Conservation (phyloP, 2,329 filamentous ascomycete species). For the Fusarium sp. region DNA sequence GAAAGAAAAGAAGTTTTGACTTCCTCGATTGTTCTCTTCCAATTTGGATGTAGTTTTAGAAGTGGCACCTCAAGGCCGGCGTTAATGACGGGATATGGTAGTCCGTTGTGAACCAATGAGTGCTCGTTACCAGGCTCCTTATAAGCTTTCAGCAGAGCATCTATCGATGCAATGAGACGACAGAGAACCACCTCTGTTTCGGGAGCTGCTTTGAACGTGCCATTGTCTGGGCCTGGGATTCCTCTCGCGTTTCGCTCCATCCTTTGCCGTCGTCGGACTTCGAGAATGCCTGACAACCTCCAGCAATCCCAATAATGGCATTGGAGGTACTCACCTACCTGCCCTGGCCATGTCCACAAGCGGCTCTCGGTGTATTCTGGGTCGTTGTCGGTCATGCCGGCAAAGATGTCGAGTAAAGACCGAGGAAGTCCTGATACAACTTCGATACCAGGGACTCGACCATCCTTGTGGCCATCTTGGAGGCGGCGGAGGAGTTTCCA, state of each 20-base stretch:
- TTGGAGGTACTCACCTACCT: conserved; percentile 44
- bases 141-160: conserved; percentile 42
- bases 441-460: conserved; percentile 29
- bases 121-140: conserved; percentile 41
- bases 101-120: conserved; percentile 39
- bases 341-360: conserved; percentile 42
- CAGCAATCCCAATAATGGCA: conserved; percentile 46
- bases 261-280: conserved; percentile 40
- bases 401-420: conserved; percentile 43
- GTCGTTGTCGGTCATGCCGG: conserved; percentile 36
- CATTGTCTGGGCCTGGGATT: not conserved
- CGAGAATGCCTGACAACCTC: conserved; percentile 41
- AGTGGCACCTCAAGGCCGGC: conserved; percentile 42
- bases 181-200: conserved; percentile 39
- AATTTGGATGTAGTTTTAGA: conserved; percentile 26
- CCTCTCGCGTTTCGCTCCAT: conserved; percentile 26
- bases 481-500: conserved; percentile 44
- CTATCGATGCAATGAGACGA: conserved; percentile 43
- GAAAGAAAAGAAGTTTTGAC: conserved; percentile 26
- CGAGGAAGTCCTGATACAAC: conserved; percentile 42
- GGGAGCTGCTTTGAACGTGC: not conserved
- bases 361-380: conserved; percentile 39
- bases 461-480: conserved; percentile 30
- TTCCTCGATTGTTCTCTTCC: conserved; percentile 39
- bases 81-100: conserved; percentile 38